Evolutionary conservation across 2,329 filamentous ascomycete genomes (phyloP).

Genomic region (Penicillium sp.): DNA sequence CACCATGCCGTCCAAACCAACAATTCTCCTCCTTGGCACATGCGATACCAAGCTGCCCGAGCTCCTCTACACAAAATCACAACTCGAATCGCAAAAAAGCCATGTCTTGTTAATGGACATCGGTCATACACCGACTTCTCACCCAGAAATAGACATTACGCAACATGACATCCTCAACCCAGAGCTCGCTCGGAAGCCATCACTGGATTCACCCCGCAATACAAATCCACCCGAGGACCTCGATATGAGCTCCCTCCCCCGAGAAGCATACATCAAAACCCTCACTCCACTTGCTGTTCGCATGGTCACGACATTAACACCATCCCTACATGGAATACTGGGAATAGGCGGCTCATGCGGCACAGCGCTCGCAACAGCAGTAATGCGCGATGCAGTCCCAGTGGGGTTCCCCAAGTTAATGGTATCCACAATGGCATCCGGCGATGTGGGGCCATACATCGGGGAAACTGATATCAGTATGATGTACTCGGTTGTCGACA

Average conservation of each 20-base stretch:
- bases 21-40: conserved; percentile 60
- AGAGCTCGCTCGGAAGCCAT: neutral
- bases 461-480: conserved; percentile 68
- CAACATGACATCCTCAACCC: conserved; percentile 44
- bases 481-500: conserved; percentile 71
- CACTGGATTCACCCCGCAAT: conserved; percentile 12
- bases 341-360: conserved; percentile 64
- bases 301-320: conserved; percentile 41
- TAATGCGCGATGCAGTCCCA: conserved; percentile 62
- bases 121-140: conserved; percentile 47
- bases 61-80: conserved; percentile 54
- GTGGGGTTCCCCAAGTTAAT: conserved; percentile 70
- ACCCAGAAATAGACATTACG: conserved; percentile 51
- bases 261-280: conserved; percentile 57
- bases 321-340: conserved; percentile 57
- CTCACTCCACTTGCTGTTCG: conserved; percentile 54
- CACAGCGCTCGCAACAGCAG: conserved; percentile 59
- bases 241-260: conserved; percentile 41
- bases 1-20: conserved; percentile 21
- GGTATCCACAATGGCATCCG: conserved; percentile 68
- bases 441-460: conserved; percentile 64
- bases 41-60: conserved; percentile 66
- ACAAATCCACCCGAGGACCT: conserved; percentile 14
- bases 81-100: conserved; percentile 39
- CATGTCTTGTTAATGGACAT: conserved; percentile 57